Conservation (phyloP, 805 yeast genomes). For the Starmera amethionina region DNA sequence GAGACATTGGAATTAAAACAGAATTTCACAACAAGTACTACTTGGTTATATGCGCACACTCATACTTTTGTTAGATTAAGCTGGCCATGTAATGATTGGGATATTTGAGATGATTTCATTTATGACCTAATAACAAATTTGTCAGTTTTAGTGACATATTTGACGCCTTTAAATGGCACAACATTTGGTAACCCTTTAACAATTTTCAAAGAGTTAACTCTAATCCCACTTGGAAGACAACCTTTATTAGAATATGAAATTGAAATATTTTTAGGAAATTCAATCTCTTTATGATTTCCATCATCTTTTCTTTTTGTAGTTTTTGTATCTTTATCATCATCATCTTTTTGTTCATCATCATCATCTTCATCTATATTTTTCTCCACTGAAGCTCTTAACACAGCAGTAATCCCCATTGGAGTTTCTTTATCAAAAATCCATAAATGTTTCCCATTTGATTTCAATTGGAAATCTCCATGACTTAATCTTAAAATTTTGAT, state of each 20-base stretch:
- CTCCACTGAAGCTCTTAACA: constrained; percentile 51
- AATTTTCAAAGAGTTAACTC: constrained; percentile 55
- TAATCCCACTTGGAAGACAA: constrained; percentile 63
- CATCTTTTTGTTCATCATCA: constrained; percentile 9
- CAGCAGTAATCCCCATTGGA: constrained; percentile 56
- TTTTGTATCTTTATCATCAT: constrained; percentile 6
- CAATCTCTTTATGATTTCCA: neutral
- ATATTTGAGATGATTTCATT: neutral
- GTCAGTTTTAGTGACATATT: constrained; percentile 60
- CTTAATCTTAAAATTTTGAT: constrained; percentile 57
- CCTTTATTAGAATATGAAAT: constrained; percentile 56
- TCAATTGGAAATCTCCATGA: constrained; percentile 63
- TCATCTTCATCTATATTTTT: constrained; percentile 10
- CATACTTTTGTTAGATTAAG: constrained; percentile 12
- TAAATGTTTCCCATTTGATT: constrained; percentile 41
- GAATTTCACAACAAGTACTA: too few species aligned
- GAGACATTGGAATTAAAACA: too few species aligned
- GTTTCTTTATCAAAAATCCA: constrained; percentile 60
- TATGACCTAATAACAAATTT: constrained; percentile 27
- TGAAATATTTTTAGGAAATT: constrained; percentile 35
- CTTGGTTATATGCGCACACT: constrained; percentile 8
- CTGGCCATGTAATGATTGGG: constrained; percentile 14
- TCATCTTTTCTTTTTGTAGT: neutral
- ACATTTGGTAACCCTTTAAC: constrained; percentile 50
- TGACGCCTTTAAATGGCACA: constrained; percentile 87